Conservation (phyloP, 805 yeast genomes). For the Komagataella kurtzmanii region DNA sequence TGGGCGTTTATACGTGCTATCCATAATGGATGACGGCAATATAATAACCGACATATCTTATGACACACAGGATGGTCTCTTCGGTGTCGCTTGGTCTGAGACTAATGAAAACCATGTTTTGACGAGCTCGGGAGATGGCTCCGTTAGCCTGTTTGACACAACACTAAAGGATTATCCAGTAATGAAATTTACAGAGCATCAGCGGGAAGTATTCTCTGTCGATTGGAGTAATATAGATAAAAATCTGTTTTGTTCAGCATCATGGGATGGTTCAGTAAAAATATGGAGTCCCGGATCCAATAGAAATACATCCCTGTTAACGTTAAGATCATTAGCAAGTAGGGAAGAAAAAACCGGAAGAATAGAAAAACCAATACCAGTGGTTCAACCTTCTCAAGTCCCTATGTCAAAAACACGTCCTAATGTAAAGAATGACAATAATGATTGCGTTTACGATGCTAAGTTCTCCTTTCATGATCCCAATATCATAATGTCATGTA, state of each 20-base stretch:
- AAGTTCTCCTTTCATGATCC: slow-evolving; percentile 79
- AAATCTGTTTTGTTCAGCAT: slow-evolving; percentile 54
- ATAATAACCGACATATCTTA: slow-evolving; percentile 42
- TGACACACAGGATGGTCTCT: slow-evolving; percentile 89
- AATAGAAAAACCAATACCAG: slow-evolving; percentile 7
- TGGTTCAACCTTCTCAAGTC: slow-evolving; percentile 4
- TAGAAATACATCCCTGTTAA: slow-evolving; percentile 40
- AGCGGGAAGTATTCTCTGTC: slow-evolving; percentile 23
- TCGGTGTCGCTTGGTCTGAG: slow-evolving; percentile 86
- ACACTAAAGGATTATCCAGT: slow-evolving; percentile 58
- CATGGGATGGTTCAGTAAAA: slow-evolving; percentile 89
- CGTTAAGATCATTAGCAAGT: slow-evolving; percentile 25
- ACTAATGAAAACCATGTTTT: slow-evolving; percentile 74
- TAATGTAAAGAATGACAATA: slow-evolving; percentile 18
- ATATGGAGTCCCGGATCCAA: slow-evolving; percentile 49
- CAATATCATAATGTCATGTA: slow-evolving; percentile 51
- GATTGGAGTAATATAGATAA: slow-evolving; percentile 27
- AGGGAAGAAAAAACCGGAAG: slow-evolving; percentile 13
- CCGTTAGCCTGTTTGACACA: slow-evolving; percentile 69
- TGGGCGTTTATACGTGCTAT: slow-evolving; percentile 65
- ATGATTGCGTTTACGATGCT: slow-evolving; percentile 67
- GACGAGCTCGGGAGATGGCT: slow-evolving; percentile 84
- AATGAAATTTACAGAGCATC: slow-evolving; percentile 65
- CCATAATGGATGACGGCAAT: slow-evolving; percentile 55
- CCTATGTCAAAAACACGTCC: slow-evolving; percentile 25